These are phyloP conservation scores for Podosphaera xanthii DNA, from an alignment of 2,329 filamentous ascomycete genomes.

Conservation along the genomic window DNA sequence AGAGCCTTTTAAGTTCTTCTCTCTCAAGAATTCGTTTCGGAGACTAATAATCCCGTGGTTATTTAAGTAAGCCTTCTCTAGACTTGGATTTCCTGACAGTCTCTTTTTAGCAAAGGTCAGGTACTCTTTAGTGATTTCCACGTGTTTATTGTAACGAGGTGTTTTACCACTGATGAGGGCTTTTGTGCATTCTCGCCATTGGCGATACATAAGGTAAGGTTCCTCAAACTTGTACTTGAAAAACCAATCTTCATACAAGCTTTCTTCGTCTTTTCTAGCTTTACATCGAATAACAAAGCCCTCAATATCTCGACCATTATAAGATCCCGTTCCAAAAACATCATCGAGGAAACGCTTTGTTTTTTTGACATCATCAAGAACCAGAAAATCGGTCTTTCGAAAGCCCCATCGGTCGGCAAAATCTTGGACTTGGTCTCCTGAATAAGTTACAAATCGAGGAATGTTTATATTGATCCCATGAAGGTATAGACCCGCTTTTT, in stretches of 20 bases:
- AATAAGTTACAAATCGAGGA: constrained; percentile 76
- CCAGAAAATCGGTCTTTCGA: constrained; percentile 60
- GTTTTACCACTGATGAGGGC: constrained; percentile 53
- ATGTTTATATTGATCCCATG: constrained; percentile 92
- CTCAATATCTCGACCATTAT: constrained; percentile 80
- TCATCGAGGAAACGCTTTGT: constrained; percentile 66
- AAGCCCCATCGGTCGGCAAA: constrained; percentile 92
- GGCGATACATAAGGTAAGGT: constrained; percentile 93
- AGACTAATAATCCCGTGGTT: constrained; percentile 93
- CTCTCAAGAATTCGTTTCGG: constrained; percentile 65
- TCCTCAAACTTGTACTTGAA: constrained; percentile 99
- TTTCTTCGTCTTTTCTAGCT: constrained; percentile 24
- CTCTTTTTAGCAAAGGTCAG: constrained; percentile 56
- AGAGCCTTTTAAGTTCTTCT: constrained; percentile 64
- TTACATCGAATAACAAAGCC: constrained; percentile 91
- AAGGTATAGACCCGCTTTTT: constrained; percentile 73
- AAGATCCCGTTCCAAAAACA: constrained; percentile 70
- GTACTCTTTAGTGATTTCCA: constrained; percentile 78
- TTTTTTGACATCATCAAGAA: constrained; percentile 49
- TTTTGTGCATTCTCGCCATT: constrained; percentile 96
- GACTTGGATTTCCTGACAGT: constrained; percentile 40
- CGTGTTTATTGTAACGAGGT: constrained; percentile 68
- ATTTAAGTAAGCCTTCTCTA: constrained; percentile 50
- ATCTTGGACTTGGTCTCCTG: constrained; percentile 57
- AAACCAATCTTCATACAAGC: constrained; percentile 75